phyloP scores from a whole-genome alignment of 139 green algal genomes.

The Dunaliella primolecta region DNA sequence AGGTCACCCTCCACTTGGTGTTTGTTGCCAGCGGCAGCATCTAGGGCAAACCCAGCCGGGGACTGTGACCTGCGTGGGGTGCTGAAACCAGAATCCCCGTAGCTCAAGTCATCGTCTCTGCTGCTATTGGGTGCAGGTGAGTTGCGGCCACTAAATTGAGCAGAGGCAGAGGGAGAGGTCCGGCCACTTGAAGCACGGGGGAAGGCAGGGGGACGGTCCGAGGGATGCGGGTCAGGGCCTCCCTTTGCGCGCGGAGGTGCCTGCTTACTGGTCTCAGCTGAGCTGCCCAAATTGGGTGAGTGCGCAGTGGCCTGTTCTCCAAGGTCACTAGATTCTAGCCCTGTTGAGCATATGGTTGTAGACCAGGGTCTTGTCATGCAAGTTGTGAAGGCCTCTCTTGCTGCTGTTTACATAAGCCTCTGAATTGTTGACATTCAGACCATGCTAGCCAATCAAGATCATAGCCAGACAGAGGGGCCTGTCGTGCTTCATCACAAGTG shows the following conservation, averaged over 20 bases:
- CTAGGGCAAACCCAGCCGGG: not conserved
- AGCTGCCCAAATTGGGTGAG: not conserved
- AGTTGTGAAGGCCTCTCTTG: too few relatives aligned
- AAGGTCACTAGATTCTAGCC: not conserved
- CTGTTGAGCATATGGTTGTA: too few relatives aligned
- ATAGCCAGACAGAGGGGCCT: too few relatives aligned
- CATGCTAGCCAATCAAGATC: too few relatives aligned
- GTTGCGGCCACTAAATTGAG: not conserved
- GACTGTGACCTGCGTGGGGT: not conserved
- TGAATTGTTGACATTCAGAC: too few relatives aligned
- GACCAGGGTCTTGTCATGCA: too few relatives aligned
- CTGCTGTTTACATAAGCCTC: too few relatives aligned
- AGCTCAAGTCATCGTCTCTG: not conserved
- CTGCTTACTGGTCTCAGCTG: not conserved
- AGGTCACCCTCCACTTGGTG: too few relatives aligned
- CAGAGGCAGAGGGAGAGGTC: not conserved
- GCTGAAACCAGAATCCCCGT: not conserved
- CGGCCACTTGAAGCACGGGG: not conserved
- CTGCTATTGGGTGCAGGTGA: not conserved
- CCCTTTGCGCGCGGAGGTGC: not conserved
- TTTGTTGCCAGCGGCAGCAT: too few relatives aligned
- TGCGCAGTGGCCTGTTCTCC: not conserved
- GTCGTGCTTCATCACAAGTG: too few relatives aligned
- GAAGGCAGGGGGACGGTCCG: not conserved
- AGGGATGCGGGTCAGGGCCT: too few relatives aligned